A percentile compares a stretch with the other conserved stretches of the same genome.
phyloP scores from a whole-genome alignment of 2,329 filamentous ascomycete genomes.

The Verruconis gallopava region DNA sequence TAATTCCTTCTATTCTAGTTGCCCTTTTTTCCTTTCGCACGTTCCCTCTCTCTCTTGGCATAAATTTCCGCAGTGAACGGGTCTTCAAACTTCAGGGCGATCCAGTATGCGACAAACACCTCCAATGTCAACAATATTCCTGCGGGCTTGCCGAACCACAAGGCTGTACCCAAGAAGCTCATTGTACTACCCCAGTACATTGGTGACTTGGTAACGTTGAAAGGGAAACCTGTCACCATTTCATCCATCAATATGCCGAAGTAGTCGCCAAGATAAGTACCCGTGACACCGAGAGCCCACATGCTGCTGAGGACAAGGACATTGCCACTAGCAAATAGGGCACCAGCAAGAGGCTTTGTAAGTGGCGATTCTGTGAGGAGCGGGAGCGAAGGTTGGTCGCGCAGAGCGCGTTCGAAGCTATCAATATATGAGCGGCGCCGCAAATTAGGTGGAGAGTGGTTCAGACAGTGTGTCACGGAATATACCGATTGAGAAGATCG shows the following conservation, averaged over 20 bases:
- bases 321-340: conserved; percentile 64
- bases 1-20: too few species aligned
- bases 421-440: conserved; percentile 21
- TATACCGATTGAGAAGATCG: conserved; percentile 86
- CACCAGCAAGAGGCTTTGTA: conserved; percentile 52
- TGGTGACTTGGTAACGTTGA: conserved; percentile 78
- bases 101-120: conserved; percentile 64
- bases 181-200: conserved; percentile 96
- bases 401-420: conserved; percentile 75
- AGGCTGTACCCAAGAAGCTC: conserved; percentile 78
- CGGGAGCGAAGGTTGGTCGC: conserved; percentile 61
- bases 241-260: conserved; percentile 96
- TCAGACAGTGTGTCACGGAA: conserved; percentile 54
- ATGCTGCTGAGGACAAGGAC: conserved; percentile 78
- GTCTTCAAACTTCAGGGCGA: conserved; percentile 80
- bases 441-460: conserved; percentile 1
- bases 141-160: conserved; percentile 78
- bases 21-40: conserved; percentile 17
- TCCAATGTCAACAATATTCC: conserved; percentile 63
- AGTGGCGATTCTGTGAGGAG: conserved; percentile 46
- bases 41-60: conserved; percentile 57
- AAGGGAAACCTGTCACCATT: conserved; percentile 89
- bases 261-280: conserved; percentile 95
- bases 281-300: conserved; percentile 83
- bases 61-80: conserved; percentile 92